A percentile compares a stretch with the other conserved stretches of the same genome.
phyloP scores from a whole-genome alignment of 257 asterid genomes.

The Fraxinus excelsior region DNA sequence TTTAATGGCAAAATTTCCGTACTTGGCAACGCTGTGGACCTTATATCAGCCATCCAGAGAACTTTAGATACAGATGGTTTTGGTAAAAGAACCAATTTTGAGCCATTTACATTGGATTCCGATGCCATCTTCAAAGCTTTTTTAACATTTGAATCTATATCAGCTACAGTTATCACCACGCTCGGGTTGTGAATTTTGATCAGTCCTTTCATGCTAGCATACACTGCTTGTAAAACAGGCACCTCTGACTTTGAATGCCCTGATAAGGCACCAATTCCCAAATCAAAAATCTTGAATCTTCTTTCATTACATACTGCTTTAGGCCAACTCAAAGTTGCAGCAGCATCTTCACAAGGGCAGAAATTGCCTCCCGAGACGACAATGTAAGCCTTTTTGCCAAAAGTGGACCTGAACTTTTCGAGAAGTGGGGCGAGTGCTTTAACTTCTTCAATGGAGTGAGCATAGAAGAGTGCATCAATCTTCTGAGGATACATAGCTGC shows the following conservation, averaged over 20 bases:
- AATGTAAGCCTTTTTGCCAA: slow-evolving; percentile 81
- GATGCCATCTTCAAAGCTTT: slow-evolving; percentile 84
- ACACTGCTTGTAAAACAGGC: slow-evolving; percentile 71
- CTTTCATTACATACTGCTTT: slow-evolving; percentile 74
- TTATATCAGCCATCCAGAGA: slow-evolving; percentile 95
- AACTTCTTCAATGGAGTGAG: slow-evolving; percentile 76
- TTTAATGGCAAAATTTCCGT: slow-evolving; percentile 25
- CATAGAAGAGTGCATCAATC: slow-evolving; percentile 83
- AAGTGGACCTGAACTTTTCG: slow-evolving; percentile 67
- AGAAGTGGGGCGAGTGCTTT: slow-evolving; percentile 79
- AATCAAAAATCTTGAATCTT: slow-evolving; percentile 87
- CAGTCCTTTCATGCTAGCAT: slow-evolving; percentile 90
- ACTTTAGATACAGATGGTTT: slow-evolving; percentile 58
- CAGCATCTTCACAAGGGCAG: slow-evolving; percentile 91
- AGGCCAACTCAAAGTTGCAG: slow-evolving; percentile 68
- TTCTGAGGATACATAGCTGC: slow-evolving; percentile 93
- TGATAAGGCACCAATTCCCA: slow-evolving; percentile 68
- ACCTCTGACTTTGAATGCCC: slow-evolving; percentile 71
- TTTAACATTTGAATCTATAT: slow-evolving; percentile 58
- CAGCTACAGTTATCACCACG: slow-evolving; percentile 61
- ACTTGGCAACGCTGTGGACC: slow-evolving; percentile 85
- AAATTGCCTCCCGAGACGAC: slow-evolving; percentile 82
- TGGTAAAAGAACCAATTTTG: slow-evolving; percentile 68
- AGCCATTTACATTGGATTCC: slow-evolving; percentile 42
- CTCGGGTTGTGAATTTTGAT: slow-evolving; percentile 88